A percentile compares a stretch with the other conserved stretches of the same genome.
Conservation (phyloP, 257 asterid species). For the Cinchona pubescens region DNA sequence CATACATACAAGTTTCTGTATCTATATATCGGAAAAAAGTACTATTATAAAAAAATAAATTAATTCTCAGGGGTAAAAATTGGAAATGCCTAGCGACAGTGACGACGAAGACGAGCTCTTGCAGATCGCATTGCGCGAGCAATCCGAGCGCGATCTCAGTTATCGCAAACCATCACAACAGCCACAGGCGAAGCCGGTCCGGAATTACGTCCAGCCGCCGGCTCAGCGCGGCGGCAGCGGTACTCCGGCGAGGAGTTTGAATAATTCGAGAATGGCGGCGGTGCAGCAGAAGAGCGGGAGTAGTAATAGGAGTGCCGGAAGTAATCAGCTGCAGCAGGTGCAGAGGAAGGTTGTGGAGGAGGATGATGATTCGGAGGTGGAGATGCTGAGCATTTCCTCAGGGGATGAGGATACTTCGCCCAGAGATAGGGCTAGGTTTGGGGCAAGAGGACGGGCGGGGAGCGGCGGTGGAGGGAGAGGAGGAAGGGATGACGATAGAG, state of each 20-base stretch:
- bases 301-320: constrained; percentile 26
- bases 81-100: constrained; percentile 70
- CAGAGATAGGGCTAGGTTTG: constrained; percentile 54
- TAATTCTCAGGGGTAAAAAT: not conserved
- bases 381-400: constrained; percentile 93
- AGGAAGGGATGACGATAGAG: constrained; percentile 60
- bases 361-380: constrained; percentile 95
- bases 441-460: constrained; percentile 43
- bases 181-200: constrained; percentile 59
- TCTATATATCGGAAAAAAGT: not conserved
- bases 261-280: constrained; percentile 15
- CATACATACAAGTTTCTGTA: not conserved
- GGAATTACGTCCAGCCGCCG: constrained; percentile 76
- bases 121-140: constrained; percentile 94
- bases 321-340: constrained; percentile 25
- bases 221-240: constrained; percentile 30
- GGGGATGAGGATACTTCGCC: constrained; percentile 71
- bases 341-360: constrained; percentile 49
- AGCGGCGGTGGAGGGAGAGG: constrained; percentile 30
- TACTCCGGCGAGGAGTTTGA: constrained; percentile 26
- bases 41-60: not conserved
- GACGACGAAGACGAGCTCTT: constrained; percentile 93
- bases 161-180: constrained; percentile 50
- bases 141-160: constrained; percentile 65
- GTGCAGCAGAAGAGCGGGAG: constrained; percentile 36